A percentile compares a stretch with the other conserved stretches of the same genome.
Conservation (phyloP, 768 basidiomycete species). For the Kwoniella bestiolae region DNA sequence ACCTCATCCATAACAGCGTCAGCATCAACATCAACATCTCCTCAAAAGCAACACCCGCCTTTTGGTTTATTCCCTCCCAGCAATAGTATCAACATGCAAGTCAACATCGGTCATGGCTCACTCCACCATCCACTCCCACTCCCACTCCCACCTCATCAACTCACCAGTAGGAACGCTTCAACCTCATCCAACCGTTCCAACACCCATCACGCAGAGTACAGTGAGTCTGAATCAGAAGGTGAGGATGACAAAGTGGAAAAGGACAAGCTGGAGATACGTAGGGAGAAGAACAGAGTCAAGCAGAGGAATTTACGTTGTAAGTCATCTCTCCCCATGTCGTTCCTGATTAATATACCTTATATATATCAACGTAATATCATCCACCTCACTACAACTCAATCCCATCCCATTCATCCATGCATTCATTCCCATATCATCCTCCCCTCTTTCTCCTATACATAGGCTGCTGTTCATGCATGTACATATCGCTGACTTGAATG, state of each 20-base stretch:
- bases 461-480: conserved; percentile 8
- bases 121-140: neutral
- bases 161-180: conserved; percentile 2
- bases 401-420: conserved; percentile 12
- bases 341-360: neutral
- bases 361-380: conserved; percentile 13
- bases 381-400: neutral
- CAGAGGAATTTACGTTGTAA: conserved; percentile 44
- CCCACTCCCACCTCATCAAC: neutral
- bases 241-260: conserved; percentile 28
- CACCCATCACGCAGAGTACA: conserved; percentile 11
- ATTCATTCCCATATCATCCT: neutral
- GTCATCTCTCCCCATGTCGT: conserved; percentile 10
- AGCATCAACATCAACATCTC: neutral
- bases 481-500: conserved; percentile 11
- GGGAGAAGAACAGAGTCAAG: conserved; percentile 48
- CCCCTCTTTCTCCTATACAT: neutral
- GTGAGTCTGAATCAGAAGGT: conserved; percentile 23
- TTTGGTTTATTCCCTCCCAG: conserved; percentile 14
- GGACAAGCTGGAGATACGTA: conserved; percentile 37
- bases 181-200: conserved; percentile 8
- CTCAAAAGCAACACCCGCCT: conserved; percentile 7
- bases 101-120: neutral
- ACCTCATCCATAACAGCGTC: neutral
- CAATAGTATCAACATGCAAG: neutral